Evolutionary conservation across 768 basidiomycete genomes (phyloP).

Genomic region (Exidia glandulosa): DNA sequence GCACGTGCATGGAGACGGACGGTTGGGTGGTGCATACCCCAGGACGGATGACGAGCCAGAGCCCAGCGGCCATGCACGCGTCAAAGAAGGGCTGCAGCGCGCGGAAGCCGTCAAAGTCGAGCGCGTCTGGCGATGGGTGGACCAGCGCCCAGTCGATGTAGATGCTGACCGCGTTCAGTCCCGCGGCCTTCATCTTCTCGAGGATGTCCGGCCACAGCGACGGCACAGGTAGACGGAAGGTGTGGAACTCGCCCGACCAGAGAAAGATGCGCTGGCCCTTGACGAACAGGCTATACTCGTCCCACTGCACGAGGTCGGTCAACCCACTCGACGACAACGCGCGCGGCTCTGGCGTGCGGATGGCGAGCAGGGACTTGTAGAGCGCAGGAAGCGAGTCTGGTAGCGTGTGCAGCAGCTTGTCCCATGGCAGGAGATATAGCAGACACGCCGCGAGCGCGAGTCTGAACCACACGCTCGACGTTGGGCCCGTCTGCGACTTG

Average conservation of each 20-base stretch:
- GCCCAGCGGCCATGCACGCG: slow-evolving; percentile 58
- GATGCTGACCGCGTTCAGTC: slow-evolving; percentile 66
- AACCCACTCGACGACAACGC: slow-evolving; percentile 6
- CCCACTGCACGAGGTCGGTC: slow-evolving; percentile 38
- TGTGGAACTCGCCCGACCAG: slow-evolving; percentile 76
- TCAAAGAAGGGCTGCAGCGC: slow-evolving; percentile 62
- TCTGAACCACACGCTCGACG: too few relatives aligned
- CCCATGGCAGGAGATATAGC: neutral
- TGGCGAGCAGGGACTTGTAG: neutral
- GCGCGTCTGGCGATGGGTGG: slow-evolving; percentile 60
- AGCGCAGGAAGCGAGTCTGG: neutral
- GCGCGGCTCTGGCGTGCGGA: neutral
- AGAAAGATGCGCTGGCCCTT: slow-evolving; percentile 62
- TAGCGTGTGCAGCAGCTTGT: neutral
- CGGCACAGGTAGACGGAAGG: slow-evolving; percentile 71
- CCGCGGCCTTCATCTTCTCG: slow-evolving; percentile 71
- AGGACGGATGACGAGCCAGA: slow-evolving; percentile 73
- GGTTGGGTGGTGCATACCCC: slow-evolving; percentile 22
- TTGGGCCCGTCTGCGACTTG: too few relatives aligned
- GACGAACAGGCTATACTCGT: slow-evolving; percentile 61
- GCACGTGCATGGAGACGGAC: neutral
- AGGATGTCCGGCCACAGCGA: slow-evolving; percentile 74
- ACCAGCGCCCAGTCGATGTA: slow-evolving; percentile 74
- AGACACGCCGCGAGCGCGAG: too few relatives aligned
- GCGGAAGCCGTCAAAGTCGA: slow-evolving; percentile 65